A percentile compares a stretch with the other conserved stretches of the same genome.
Evolutionary conservation across 768 basidiomycete species (phyloP).

Genomic region (Terana coerulea): DNA sequence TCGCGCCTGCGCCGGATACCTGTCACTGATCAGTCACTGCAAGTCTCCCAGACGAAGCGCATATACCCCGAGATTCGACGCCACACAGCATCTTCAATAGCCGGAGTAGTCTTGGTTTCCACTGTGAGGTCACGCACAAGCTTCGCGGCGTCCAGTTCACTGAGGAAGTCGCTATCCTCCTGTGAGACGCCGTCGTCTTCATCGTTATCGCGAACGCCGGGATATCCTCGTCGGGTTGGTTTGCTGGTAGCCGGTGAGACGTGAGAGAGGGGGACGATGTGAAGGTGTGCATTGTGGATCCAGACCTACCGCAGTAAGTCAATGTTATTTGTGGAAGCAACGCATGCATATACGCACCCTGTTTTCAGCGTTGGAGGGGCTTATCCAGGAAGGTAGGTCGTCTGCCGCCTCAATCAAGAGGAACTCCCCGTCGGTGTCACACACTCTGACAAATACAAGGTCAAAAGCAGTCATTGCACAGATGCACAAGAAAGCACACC

Average conservation of each 20-base stretch:
- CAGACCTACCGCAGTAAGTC: constrained; percentile 62
- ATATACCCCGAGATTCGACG: constrained; percentile 59
- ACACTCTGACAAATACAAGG: constrained; percentile 41
- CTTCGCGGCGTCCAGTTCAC: constrained; percentile 56
- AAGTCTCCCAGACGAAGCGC: not conserved
- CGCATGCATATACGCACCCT: constrained; percentile 59
- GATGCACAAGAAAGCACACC: constrained; percentile 41
- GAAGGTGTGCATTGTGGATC: constrained; percentile 79
- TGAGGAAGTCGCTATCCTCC: constrained; percentile 49
- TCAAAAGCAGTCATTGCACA: not conserved
- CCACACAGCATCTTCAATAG: constrained; percentile 68
- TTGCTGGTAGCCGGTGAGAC: constrained; percentile 63
- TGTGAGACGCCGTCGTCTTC: constrained; percentile 42
- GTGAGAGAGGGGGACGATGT: constrained; percentile 81
- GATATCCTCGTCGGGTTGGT: constrained; percentile 42
- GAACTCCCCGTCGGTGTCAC: constrained; percentile 94
- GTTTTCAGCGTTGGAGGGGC: constrained; percentile 87
- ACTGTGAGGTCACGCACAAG: constrained; percentile 51
- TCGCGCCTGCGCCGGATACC: constrained; percentile 66
- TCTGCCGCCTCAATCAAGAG: constrained; percentile 96
- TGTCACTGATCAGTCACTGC: constrained; percentile 22
- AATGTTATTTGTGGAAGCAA: no score
- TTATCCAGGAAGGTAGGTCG: constrained; percentile 83
- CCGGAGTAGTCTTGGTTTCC: constrained; percentile 56
- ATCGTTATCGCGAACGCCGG: constrained; percentile 41